Conservation (phyloP, 139 green algal genomes). For the Chlorella vulgaris region DNA sequence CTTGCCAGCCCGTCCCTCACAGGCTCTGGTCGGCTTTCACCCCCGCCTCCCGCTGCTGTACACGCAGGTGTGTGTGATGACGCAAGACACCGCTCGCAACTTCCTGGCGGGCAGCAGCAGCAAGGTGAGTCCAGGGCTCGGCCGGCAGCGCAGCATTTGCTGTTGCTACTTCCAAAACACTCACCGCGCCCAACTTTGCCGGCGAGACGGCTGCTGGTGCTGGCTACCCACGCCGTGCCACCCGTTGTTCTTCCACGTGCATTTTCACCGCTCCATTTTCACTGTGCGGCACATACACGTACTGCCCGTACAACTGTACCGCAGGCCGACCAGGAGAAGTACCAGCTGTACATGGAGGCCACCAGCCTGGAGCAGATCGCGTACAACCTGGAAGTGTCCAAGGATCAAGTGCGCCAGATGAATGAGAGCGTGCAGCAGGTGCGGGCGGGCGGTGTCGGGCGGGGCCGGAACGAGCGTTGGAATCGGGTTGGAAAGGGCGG, state of each 20-base stretch:
- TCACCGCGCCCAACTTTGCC: too few species aligned
- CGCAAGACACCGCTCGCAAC: conserved; percentile 57
- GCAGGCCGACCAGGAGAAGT: conserved; percentile 57
- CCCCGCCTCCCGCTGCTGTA: too few species aligned
- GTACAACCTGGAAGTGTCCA: conserved; percentile 21
- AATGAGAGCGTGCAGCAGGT: conserved; percentile 20
- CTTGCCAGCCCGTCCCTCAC: too few species aligned
- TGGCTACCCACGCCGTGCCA: too few species aligned
- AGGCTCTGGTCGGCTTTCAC: too few species aligned
- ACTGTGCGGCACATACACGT: too few species aligned
- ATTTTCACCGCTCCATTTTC: neutral
- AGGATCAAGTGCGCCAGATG: conserved; percentile 22
- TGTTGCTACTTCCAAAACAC: too few species aligned
- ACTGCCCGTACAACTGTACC: neutral
- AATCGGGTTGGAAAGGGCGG: too few species aligned
- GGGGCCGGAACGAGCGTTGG: too few species aligned
- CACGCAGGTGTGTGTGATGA: conserved; percentile 45
- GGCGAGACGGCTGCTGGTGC: too few species aligned
- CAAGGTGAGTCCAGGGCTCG: conserved; percentile 8
- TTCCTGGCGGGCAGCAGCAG: conserved; percentile 61
- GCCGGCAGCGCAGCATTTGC: too few species aligned
- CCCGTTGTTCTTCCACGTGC: too few species aligned
- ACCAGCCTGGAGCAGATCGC: conserved; percentile 57
- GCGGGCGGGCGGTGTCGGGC: neutral
- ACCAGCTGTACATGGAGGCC: conserved; percentile 76